Evolutionary conservation across 2,329 filamentous ascomycete species (phyloP).

Genomic region (Aspergillus udagawae): DNA sequence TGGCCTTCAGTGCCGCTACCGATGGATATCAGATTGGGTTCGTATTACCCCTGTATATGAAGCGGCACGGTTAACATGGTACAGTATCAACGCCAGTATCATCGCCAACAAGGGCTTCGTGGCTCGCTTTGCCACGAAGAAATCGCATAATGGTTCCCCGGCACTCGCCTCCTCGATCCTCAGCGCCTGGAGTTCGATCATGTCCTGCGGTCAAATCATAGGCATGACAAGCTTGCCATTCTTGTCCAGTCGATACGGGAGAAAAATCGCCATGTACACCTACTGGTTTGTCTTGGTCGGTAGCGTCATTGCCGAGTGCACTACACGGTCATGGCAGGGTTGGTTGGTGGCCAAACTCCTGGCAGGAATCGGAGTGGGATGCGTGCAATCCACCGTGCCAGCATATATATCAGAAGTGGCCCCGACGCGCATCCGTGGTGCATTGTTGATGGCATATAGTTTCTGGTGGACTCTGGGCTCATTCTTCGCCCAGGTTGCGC

Average conservation of each 20-base stretch:
- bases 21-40: conserved; percentile 11
- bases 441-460: conserved; percentile 9
- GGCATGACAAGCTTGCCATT: conserved; percentile 9
- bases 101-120: conserved; percentile 12
- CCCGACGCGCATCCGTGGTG: conserved; percentile 5
- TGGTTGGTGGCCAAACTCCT: conserved; percentile 8
- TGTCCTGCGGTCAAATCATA: conserved; percentile 8
- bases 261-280: conserved; percentile 5
- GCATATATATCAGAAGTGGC: conserved; percentile 7
- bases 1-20: conserved; percentile 9
- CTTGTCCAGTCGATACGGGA: conserved; percentile 7
- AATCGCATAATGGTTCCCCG: neutral
- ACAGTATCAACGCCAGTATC: conserved; percentile 8
- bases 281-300: conserved; percentile 6
- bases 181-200: conserved; percentile 8
- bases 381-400: conserved; percentile 5
- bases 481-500: conserved; percentile 7
- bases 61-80: neutral
- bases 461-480: conserved; percentile 9
- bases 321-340: neutral
- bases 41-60: neutral
- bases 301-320: conserved; percentile 4
- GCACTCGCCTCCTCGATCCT: conserved; percentile 9
- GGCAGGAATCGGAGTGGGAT: conserved; percentile 3
- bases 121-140: conserved; percentile 5